Percentiles rank a stretch among this genome's conserved stretches.
Conservation (phyloP, 2,329 filamentous ascomycete genomes). For the Drechmeria coniospora region DNA sequence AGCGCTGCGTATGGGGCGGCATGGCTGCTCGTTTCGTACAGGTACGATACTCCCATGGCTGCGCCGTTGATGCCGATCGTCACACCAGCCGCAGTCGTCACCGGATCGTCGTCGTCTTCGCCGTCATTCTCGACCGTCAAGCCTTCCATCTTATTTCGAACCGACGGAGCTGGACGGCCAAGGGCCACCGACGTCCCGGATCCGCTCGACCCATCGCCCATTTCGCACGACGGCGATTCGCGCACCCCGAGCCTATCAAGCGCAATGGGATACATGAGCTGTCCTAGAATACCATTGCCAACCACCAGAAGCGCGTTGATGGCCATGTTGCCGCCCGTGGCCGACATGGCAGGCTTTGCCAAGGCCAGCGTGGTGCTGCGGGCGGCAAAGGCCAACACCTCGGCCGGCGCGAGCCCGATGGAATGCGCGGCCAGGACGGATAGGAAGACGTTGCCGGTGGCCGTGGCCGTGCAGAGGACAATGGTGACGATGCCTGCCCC, state of each 20-base stretch:
- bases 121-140: neutral
- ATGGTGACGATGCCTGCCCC: conserved; percentile 23
- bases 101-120: conserved; percentile 13
- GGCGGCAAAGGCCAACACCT: conserved; percentile 30
- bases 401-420: conserved; percentile 18
- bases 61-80: conserved; percentile 42
- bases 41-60: conserved; percentile 42
- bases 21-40: conserved; percentile 36
- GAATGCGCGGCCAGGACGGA: conserved; percentile 21
- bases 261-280: conserved; percentile 21
- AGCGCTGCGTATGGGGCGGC: conserved; percentile 41
- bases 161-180: neutral
- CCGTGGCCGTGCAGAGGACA: conserved; percentile 19
- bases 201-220: neutral
- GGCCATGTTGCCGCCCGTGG: conserved; percentile 27
- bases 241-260: conserved; percentile 15
- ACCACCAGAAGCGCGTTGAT: conserved; percentile 36
- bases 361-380: conserved; percentile 35
- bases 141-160: neutral
- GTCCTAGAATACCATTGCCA: conserved; percentile 31
- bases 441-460: conserved; percentile 25
- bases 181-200: conserved; percentile 1
- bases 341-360: conserved; percentile 28
- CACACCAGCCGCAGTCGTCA: conserved; percentile 32
- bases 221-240: neutral